Evolutionary conservation across 208 protist genomes (phyloP).

Genomic region (Acanthamoeba healyi): DNA sequence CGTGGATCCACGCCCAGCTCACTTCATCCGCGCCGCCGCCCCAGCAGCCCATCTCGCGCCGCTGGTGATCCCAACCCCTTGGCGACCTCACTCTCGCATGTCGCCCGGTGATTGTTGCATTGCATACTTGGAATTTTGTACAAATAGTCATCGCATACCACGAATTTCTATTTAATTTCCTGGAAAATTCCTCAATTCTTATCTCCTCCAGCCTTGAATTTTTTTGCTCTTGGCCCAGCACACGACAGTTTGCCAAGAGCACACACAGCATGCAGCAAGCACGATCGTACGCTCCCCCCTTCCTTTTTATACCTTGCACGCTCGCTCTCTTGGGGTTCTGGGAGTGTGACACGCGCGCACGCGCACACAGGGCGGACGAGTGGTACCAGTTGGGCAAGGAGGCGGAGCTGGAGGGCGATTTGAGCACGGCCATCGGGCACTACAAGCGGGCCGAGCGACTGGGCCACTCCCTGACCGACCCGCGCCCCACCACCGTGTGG

Average conservation of each 20-base stretch:
- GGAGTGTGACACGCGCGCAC: not conserved
- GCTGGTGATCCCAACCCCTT: too few species aligned
- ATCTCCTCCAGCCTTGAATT: too few species aligned
- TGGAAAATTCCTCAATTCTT: too few species aligned
- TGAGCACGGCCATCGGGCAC: conserved; percentile 1
- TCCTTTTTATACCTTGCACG: not conserved
- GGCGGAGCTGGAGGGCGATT: conserved; percentile 34
- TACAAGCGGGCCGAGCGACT: conserved; percentile 66
- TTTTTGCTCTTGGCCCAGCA: too few species aligned
- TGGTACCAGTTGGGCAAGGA: conserved; percentile 59
- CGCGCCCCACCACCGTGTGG: not conserved
- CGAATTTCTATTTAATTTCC: too few species aligned
- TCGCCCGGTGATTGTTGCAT: too few species aligned
- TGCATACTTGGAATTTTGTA: too few species aligned
- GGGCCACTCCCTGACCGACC: conserved; percentile 46
- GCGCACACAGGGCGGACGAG: not conserved
- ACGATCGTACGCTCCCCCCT: not conserved
- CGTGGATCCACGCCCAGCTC: conserved; percentile 50
- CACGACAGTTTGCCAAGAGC: not conserved
- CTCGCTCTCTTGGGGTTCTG: not conserved
- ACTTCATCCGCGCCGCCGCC: not conserved
- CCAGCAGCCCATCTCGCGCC: too few species aligned
- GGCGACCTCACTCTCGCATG: too few species aligned
- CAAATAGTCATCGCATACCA: too few species aligned
- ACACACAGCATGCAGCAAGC: not conserved